These are phyloP conservation scores for Picea engelmannii DNA, from an alignment of 83 land plant genomes.

Conservation along the genomic window DNA sequence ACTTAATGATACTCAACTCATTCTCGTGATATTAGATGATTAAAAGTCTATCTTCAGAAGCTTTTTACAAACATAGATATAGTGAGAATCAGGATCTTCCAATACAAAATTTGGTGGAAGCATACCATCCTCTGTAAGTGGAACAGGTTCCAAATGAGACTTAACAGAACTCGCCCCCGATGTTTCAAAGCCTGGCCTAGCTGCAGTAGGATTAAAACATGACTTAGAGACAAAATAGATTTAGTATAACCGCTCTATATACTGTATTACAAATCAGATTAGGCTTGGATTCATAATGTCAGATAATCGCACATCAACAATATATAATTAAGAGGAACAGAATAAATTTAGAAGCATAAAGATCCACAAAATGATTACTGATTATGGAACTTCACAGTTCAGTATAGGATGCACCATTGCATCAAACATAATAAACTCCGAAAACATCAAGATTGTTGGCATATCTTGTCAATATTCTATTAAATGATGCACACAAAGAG, in stretches of 20 bases:
- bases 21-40: slow-evolving; percentile 3
- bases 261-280: too few relatives aligned
- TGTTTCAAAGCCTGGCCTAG: slow-evolving; percentile 67
- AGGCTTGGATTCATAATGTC: too few relatives aligned
- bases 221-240: background rate
- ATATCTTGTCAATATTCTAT: background rate
- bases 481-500: too few relatives aligned
- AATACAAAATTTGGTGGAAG: slow-evolving; percentile 49
- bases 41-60: background rate
- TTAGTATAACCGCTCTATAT: too few relatives aligned
- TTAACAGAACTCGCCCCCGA: slow-evolving; percentile 25
- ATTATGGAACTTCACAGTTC: background rate
- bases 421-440: background rate
- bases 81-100: slow-evolving; percentile 90
- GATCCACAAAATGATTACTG: background rate
- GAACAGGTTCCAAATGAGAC: slow-evolving; percentile 54
- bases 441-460: background rate
- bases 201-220: slow-evolving; percentile 37
- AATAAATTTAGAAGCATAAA: background rate
- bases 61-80: slow-evolving; percentile 75
- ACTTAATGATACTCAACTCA: background rate
- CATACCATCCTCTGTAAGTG: slow-evolving; percentile 50
- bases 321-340: background rate
- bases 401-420: background rate
- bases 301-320: background rate